These are phyloP conservation scores for Papiliotrema laurentii DNA, from an alignment of 1,284 basidiomycete species.

Conservation along the genomic window DNA sequence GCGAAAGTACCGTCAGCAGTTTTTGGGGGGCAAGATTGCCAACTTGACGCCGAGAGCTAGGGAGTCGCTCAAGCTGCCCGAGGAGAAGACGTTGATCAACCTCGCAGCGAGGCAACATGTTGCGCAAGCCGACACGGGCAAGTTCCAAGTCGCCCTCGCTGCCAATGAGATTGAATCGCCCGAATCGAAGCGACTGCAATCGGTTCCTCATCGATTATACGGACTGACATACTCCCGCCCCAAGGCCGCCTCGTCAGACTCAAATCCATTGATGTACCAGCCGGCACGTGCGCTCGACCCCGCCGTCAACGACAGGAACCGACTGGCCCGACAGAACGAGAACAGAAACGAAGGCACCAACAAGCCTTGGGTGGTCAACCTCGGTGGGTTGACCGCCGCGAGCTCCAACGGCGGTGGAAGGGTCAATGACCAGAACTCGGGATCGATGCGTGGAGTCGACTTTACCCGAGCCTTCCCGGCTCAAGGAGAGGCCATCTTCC, in stretches of 20 bases:
- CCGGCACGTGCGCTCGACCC: constrained; percentile 20
- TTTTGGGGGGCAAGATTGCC: constrained; percentile 11
- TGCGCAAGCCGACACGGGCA: constrained; percentile 9
- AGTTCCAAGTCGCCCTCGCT: constrained; percentile 25
- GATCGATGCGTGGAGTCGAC: constrained; percentile 16
- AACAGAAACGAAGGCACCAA: constrained; percentile 12
- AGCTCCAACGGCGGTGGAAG: constrained; percentile 5
- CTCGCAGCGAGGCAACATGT: constrained; percentile 13
- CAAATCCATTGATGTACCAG: constrained; percentile 5
- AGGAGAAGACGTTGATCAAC: constrained; percentile 24
- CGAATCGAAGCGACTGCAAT: constrained; percentile 15
- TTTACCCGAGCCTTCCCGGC: constrained; percentile 21
- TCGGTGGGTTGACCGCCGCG: constrained; percentile 38
- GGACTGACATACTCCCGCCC: constrained; percentile 38
- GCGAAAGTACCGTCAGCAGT: constrained; percentile 16
- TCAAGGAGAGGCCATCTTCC: constrained; percentile 28
- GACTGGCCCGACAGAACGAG: background rate
- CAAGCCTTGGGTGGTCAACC: constrained; percentile 33
- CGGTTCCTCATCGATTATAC: constrained; percentile 28
- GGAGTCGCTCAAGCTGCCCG: constrained; percentile 9
- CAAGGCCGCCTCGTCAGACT: constrained; percentile 9
- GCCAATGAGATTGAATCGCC: constrained; percentile 8
- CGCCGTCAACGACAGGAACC: background rate
- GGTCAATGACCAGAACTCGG: background rate
- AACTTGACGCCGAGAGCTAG: constrained; percentile 12